These are phyloP conservation scores for Sporobolomyces roseus DNA, from an alignment of 768 basidiomycete species.

Conservation along the genomic window DNA sequence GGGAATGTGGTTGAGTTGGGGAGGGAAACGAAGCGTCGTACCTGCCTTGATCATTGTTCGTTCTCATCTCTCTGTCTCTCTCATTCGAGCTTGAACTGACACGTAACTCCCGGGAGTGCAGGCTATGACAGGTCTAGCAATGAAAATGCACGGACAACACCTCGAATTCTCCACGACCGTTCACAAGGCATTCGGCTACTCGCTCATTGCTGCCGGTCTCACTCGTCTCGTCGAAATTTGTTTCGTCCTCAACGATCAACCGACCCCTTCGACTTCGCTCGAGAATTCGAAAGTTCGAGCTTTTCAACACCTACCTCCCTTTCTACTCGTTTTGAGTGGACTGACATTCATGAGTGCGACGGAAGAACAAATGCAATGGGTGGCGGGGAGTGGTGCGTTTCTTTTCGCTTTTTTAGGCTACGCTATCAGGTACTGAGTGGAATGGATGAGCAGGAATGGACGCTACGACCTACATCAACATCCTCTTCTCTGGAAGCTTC, in stretches of 20 bases:
- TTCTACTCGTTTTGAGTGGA: slow-evolving; percentile 63
- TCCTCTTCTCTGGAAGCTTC: slow-evolving; percentile 77
- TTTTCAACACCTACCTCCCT: slow-evolving; percentile 83
- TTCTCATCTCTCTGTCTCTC: neutral
- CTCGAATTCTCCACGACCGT: slow-evolving; percentile 81
- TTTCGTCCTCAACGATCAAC: slow-evolving; percentile 57
- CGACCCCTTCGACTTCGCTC: slow-evolving; percentile 15
- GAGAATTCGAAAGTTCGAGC: slow-evolving; percentile 3
- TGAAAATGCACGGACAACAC: slow-evolving; percentile 61
- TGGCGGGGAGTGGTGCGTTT: no score
- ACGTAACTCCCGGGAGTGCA: slow-evolving; percentile 48
- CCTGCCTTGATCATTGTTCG: slow-evolving; percentile 69
- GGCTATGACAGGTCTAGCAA: slow-evolving; percentile 87
- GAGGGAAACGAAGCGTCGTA: slow-evolving; percentile 73
- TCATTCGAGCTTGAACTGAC: neutral
- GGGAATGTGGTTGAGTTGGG: slow-evolving; percentile 74
- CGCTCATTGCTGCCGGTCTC: slow-evolving; percentile 76
- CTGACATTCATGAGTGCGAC: slow-evolving; percentile 88
- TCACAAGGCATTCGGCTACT: slow-evolving; percentile 76
- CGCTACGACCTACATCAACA: slow-evolving; percentile 81
- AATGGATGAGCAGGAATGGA: slow-evolving; percentile 76
- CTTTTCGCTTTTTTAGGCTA: no score
- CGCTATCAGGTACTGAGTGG: no score
- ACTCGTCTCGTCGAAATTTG: slow-evolving; percentile 78
- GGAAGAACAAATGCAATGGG: slow-evolving; percentile 76